A percentile compares a stretch with the other conserved stretches of the same genome.
Conservation (phyloP, 2,329 filamentous ascomycete genomes). For the Cercospora citrullina region DNA sequence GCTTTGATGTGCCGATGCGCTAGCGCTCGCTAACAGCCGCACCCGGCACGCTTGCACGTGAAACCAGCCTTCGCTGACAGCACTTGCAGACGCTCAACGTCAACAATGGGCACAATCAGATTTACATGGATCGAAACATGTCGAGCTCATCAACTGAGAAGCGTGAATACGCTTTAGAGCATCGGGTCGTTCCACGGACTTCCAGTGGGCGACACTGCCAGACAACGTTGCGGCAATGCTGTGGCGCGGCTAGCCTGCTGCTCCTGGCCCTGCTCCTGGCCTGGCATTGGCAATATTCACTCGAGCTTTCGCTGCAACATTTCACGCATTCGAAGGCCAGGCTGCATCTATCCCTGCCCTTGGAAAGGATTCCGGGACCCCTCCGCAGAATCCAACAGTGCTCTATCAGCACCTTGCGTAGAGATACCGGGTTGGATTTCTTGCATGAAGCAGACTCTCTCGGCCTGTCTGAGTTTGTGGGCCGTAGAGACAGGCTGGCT, state of each 20-base stretch:
- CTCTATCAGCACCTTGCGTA: conserved; percentile 54
- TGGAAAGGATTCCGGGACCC: conserved; percentile 17
- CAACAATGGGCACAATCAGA: not conserved
- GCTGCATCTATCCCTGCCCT: conserved; percentile 9
- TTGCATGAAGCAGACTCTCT: conserved; percentile 51
- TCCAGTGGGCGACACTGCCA: not conserved
- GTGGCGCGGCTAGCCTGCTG: not conserved
- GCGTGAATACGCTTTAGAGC: not conserved
- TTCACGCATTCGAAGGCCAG: not conserved
- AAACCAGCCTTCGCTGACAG: not conserved
- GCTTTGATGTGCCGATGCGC: not conserved
- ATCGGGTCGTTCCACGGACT: not conserved
- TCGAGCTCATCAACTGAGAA: not conserved
- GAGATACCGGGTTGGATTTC: conserved; percentile 49
- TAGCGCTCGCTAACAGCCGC: conserved; percentile 1
- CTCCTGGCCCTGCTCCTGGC: not conserved
- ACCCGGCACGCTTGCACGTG: conserved; percentile 3
- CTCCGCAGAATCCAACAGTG: conserved; percentile 47
- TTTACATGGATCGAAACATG: not conserved
- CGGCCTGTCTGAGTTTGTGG: conserved; percentile 55
- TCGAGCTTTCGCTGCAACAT: not conserved
- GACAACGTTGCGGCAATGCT: not conserved
- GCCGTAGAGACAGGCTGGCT: conserved; percentile 59
- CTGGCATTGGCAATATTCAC: not conserved
- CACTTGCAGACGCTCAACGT: not conserved